Evolutionary conservation across 805 yeast species (phyloP).

Genomic region (Ogataea nakhonphanomensis): DNA sequence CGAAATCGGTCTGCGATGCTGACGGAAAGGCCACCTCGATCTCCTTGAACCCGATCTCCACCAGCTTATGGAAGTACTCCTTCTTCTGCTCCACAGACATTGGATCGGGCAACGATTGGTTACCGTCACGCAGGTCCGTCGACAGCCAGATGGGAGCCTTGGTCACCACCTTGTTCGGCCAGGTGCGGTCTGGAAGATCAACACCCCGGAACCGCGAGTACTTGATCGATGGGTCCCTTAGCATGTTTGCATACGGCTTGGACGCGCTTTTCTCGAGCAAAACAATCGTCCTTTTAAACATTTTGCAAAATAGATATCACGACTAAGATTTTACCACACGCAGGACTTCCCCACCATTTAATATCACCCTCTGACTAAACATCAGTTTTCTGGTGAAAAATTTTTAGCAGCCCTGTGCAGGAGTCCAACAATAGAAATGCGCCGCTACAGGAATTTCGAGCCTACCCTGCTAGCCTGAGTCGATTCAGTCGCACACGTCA

Average conservation of each 20-base stretch:
- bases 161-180: constrained; percentile 66
- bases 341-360: constrained; percentile 10
- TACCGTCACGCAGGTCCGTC: constrained; percentile 78
- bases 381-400: constrained; percentile 9
- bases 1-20: constrained; percentile 80
- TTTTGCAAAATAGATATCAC: constrained; percentile 5
- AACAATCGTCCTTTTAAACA: constrained; percentile 31
- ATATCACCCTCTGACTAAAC: constrained; percentile 1
- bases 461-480: constrained; percentile 3
- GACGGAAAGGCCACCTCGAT: constrained; percentile 80
- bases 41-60: constrained; percentile 75
- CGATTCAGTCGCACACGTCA: neutral
- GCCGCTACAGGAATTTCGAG: constrained; percentile 8
- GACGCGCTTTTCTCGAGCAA: constrained; percentile 28
- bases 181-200: constrained; percentile 56
- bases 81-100: constrained; percentile 74
- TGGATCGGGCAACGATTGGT: constrained; percentile 79
- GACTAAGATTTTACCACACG: neutral
- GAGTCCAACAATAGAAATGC: constrained; percentile 4
- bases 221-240: constrained; percentile 64
- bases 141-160: constrained; percentile 81
- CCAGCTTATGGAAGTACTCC: constrained; percentile 66
- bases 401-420: constrained; percentile 5
- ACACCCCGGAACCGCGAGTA: constrained; percentile 56
- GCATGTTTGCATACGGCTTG: constrained; percentile 45